Evolutionary conservation across 768 basidiomycete species (phyloP).

Genomic region (Chalciporus sphaerocephalus): DNA sequence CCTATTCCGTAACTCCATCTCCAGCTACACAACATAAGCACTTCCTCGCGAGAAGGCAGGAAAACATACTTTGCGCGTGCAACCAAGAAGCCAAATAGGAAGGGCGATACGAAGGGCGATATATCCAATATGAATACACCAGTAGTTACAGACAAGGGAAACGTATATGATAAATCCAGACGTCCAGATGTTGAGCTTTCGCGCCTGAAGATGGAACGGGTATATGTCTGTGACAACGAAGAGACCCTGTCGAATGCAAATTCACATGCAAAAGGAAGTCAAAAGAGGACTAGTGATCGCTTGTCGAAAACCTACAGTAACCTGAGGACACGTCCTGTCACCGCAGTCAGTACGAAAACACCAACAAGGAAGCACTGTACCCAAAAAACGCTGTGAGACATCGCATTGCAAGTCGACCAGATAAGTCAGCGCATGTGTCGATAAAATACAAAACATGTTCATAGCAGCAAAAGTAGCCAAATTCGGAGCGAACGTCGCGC

Average conservation of each 20-base stretch:
- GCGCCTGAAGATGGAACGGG: conserved; percentile 52
- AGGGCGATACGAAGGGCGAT: conserved; percentile 30
- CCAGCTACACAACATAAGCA: conserved; percentile 31
- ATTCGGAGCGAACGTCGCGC: conserved; percentile 49
- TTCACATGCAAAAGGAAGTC: not conserved
- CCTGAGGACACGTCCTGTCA: conserved; percentile 48
- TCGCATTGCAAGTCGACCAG: conserved; percentile 25
- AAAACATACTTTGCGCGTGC: conserved; percentile 23
- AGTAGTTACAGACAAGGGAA: conserved; percentile 34
- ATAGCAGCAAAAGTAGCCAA: conserved; percentile 45
- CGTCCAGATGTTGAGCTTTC: conserved; percentile 51
- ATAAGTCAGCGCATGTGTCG: not conserved
- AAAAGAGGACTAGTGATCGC: not conserved
- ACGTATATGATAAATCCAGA: conserved; percentile 50
- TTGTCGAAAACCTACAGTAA: conserved; percentile 32
- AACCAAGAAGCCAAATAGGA: conserved; percentile 28
- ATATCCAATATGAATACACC: conserved; percentile 24
- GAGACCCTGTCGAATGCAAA: conserved; percentile 31
- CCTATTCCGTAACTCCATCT: conserved; percentile 53
- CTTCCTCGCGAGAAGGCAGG: too few species aligned
- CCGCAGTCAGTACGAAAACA: not conserved
- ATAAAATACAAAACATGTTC: not conserved
- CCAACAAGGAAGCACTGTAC: conserved; percentile 8
- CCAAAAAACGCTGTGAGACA: conserved; percentile 32
- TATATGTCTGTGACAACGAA: conserved; percentile 48